Evolutionary conservation across 805 yeast genomes (phyloP), one percentile per base, ranked within the genome.

Genomic region (Zygosaccharomyces pseudorouxii): DNA sequence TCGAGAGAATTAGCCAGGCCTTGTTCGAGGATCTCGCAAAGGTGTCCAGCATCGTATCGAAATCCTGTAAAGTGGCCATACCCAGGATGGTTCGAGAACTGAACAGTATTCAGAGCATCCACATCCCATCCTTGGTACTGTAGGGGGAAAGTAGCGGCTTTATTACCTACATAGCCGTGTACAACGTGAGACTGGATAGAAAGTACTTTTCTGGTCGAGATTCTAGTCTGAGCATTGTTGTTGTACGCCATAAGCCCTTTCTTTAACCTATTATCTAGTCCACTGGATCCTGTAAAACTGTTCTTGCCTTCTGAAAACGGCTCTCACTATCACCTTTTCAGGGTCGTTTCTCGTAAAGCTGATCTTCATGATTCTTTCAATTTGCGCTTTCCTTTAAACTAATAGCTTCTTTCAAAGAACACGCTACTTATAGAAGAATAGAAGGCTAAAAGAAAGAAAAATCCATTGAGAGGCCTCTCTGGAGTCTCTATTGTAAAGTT

Each of bases 141-240:
- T 19, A 92, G 69, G 0, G 98, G 97, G 62, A 93, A 86, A 2
- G 92, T 86, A 0, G 93, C 87, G 0, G 97, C 96, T 49, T 82
- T 78, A 64, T 89, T 89, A 1, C 99, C 99, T 1, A 93, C 99
- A 59, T 88, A 85, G 2, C 99, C 99, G 63, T 92, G 98, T 2
- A 81, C 89, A 1, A 93, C 98, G 65, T 93, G 97, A 3, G 96
- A 88, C 57, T 88, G 92, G 8, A 89, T 73, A 3, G 86, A 76
- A 2, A 85, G 72, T 8, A 71, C 58, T 42, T 56, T 63, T 31
- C 53, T 41, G 20, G 52, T 53, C 18, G 44, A 29, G 14, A 29
- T 28, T 14, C 10, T 30, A 18, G 33, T 29, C 36, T 29, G 3
- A 41, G 18, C 44, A 41, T 41, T 23, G 14, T 29, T 29, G 14